Conservation (phyloP, 805 yeast genomes). For the Yarrowia phangngaensis region DNA sequence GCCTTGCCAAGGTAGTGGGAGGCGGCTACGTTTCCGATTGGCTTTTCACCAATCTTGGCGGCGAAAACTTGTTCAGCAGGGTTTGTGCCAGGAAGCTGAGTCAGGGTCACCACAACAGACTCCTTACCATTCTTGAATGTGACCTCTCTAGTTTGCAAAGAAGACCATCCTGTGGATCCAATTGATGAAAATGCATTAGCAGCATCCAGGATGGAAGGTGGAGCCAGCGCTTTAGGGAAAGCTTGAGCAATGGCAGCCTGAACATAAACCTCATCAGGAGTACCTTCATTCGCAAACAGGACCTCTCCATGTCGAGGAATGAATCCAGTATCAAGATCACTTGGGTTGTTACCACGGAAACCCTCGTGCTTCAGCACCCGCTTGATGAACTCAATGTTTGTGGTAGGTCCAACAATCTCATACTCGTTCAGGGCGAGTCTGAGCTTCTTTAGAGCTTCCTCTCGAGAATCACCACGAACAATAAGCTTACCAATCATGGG, state of each 20-base stretch:
- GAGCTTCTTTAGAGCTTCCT: slow-evolving; percentile 36
- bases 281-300: slow-evolving; percentile 28
- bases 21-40: slow-evolving; percentile 24
- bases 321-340: slow-evolving; percentile 38
- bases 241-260: slow-evolving; percentile 37
- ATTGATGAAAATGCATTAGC: slow-evolving; percentile 27
- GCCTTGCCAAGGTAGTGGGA: slow-evolving; percentile 28
- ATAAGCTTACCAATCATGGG: slow-evolving; percentile 40
- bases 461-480: slow-evolving; percentile 34
- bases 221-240: slow-evolving; percentile 25
- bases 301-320: slow-evolving; percentile 34
- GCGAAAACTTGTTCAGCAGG: slow-evolving; percentile 22
- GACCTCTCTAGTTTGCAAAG: slow-evolving; percentile 28
- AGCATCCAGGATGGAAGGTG: slow-evolving; percentile 14
- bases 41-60: slow-evolving; percentile 22
- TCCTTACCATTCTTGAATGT: slow-evolving; percentile 28
- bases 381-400: slow-evolving; percentile 38
- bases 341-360: slow-evolving; percentile 36
- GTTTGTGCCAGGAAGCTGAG: slow-evolving; percentile 24
- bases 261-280: slow-evolving; percentile 33
- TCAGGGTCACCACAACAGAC: slow-evolving; percentile 26
- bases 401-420: slow-evolving; percentile 38
- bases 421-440: slow-evolving; percentile 35
- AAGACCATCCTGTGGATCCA: slow-evolving; percentile 28
- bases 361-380: slow-evolving; percentile 34